Base-by-base conservation (phyloP, 2,329 filamentous ascomycete species). In the Cordyceps javanica region DNA sequence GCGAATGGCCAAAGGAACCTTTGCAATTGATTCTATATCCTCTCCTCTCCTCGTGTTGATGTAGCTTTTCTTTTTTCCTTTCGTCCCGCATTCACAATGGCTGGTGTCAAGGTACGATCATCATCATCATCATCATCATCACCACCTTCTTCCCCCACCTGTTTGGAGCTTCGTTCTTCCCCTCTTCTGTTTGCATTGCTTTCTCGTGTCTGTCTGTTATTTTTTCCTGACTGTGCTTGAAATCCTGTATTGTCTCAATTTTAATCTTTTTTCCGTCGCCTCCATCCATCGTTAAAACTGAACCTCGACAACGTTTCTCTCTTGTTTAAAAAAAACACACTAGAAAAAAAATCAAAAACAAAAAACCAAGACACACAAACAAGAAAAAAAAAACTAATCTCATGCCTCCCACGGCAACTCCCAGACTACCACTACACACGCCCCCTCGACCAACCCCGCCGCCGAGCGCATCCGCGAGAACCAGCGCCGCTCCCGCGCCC, bases 401-500 rank as follows among this genome's bases (percentile, higher is more conserved):
- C 41, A 19, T 23, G 11, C 13, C 26, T 5, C 32, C 21, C 56
- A 10, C 44, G 36, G 36, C n/a, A n/a, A n/a, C n/a, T n/a, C n/a
- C n/a, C n/a, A n/a, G n/a, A n/a, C n/a, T n/a, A 50, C 36, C 6
- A 25, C 42, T 13, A 19, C 41, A 34, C 46, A 50, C 25, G n/a
- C 26, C 21, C 51, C 58, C 28, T 62, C 67, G 49, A 51, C 49
- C 34, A 65, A 62, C 38, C 62, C 68, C 30, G 62, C 64, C 46
- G 64, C 64, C 14, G 62, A 61, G 36, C 73, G 73, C 57, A 75
- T 76, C 62, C 74, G 78, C 61, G 75, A 81, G 61, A 82, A 80
- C 65, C 80, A 83, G 68, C 77, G 79, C 48, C 77, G 76, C 36
- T 80, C 76, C 16, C 74, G 81, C 36, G 78, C 76, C 28, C 77